Conservation (phyloP, 768 basidiomycete genomes). For the Royoungia palumana region DNA sequence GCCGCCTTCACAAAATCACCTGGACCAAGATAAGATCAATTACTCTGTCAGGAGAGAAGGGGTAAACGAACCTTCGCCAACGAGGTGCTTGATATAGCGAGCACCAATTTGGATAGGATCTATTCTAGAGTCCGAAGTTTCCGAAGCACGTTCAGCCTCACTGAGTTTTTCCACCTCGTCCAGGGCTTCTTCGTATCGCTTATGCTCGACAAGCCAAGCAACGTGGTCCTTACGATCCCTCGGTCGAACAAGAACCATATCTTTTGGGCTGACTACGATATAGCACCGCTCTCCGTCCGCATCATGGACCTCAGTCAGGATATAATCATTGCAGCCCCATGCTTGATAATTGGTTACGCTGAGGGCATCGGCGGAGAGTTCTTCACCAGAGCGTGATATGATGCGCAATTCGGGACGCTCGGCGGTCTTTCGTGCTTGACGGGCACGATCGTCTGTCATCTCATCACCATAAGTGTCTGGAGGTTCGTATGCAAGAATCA, state of each 20-base stretch:
- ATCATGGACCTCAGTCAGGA: slow-evolving; percentile 50
- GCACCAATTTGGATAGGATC: slow-evolving; percentile 72
- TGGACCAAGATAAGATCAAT: slow-evolving; percentile 18
- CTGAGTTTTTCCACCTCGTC: slow-evolving; percentile 69
- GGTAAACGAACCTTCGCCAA: slow-evolving; percentile 62
- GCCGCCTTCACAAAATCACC: slow-evolving; percentile 79
- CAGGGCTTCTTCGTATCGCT: slow-evolving; percentile 87
- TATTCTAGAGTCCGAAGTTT: slow-evolving; percentile 40
- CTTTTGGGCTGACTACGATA: slow-evolving; percentile 82
- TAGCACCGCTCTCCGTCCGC: slow-evolving; percentile 51
- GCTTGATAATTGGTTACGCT: slow-evolving; percentile 72
- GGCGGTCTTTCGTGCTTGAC: slow-evolving; percentile 79
- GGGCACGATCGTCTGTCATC: slow-evolving; percentile 63
- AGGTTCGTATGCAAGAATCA: slow-evolving; percentile 84
- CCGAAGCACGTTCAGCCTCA: slow-evolving; percentile 25
- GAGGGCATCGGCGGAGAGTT: slow-evolving; percentile 81
- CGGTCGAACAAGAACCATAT: slow-evolving; percentile 82
- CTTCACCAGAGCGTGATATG: slow-evolving; percentile 85
- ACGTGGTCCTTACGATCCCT: slow-evolving; percentile 90
- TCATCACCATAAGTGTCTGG: slow-evolving; percentile 69
- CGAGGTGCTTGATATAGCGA: slow-evolving; percentile 83
- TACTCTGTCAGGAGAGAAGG: not conserved
- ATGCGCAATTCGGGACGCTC: slow-evolving; percentile 94
- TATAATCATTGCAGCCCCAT: slow-evolving; percentile 93
- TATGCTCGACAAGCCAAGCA: slow-evolving; percentile 84